Evolutionary conservation across 805 yeast genomes (phyloP).

Genomic region (Torulaspora indica): DNA sequence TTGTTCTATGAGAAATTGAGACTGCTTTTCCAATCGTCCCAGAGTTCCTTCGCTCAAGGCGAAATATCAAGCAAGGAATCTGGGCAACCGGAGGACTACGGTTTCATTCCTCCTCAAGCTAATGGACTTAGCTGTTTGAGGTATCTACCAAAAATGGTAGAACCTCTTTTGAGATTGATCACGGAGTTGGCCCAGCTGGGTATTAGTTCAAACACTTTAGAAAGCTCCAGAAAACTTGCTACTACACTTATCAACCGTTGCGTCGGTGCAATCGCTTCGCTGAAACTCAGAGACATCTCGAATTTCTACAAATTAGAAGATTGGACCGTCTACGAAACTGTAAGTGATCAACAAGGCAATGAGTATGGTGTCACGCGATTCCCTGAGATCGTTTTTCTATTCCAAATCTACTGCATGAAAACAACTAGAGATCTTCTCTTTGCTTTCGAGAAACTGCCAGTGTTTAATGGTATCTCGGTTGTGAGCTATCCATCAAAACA

Average conservation of each 20-base stretch:
- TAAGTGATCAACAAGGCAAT: conserved; percentile 10
- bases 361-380: conserved; percentile 38
- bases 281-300: conserved; percentile 49
- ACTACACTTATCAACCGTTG: conserved; percentile 41
- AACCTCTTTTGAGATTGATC: conserved; percentile 40
- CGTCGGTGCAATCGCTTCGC: conserved; percentile 44
- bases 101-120: conserved; percentile 60
- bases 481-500: conserved; percentile 38
- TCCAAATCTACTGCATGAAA: conserved; percentile 36
- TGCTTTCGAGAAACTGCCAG: conserved; percentile 35
- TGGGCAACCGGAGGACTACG: conserved; percentile 39
- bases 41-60: conserved; percentile 14
- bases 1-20: conserved; percentile 32
- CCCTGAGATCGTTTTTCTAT: conserved; percentile 36
- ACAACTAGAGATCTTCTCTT: conserved; percentile 35
- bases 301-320: conserved; percentile 40
- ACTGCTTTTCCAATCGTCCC: conserved; percentile 36
- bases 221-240: conserved; percentile 37
- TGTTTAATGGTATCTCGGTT: conserved; percentile 36
- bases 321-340: conserved; percentile 36
- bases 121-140: conserved; percentile 57
- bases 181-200: conserved; percentile 44
- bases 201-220: conserved; percentile 39
- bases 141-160: conserved; percentile 46
- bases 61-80: conserved; percentile 19